Base-by-base conservation (phyloP, 1,284 basidiomycete genomes). In the Rhodotorula sp. region DNA sequence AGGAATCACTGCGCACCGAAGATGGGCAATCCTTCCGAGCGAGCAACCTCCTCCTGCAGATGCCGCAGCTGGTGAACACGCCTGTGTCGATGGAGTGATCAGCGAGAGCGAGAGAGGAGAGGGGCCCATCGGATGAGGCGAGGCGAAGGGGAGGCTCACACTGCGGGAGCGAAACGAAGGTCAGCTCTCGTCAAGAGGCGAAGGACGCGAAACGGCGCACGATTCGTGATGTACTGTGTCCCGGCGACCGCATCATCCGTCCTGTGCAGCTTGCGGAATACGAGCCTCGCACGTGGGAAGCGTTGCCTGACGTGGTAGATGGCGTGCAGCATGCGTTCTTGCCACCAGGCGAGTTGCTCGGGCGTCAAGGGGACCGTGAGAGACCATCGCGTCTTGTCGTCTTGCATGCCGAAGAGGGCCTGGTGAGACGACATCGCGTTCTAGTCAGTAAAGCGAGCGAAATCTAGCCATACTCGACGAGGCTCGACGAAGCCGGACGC, bases 261-360 rank as follows among this genome's bases (percentile, higher is more conserved):
- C 15, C 74, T 59, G 39, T 75, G 74, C 7, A 71, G 51, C 54
- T 75, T 75, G 44, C 74, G 66, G 53, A 71, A 71, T n/a, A 75
- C 64, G 62, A 75, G 29, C 20, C 71, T 51, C 4, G 68, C 68
- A 27, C 58, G 47, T 3, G 74, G 74, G 60, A 75, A 75, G 13
- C 62, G 62, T 48, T 66, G 58, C 3, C 74, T 60, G 44, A 75
- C 58, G 56, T 73, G 71, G 51, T 30, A 63, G 51, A 75, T 73
- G 27, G 74, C 67, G 17, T 62, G 58, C 29, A 65, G 56, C 66
- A 75, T 73, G 22, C 74, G 61, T 34, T 73, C 74, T 47, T 75
- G 74, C 74, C 74, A 75, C 74, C 74, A 75, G 2, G 74, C 74
- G 22, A 75, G 64, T 46, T 73, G 74, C 36, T 75, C 74, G 2